A percentile compares a stretch with the other conserved stretches of the same genome.
Evolutionary conservation across 768 basidiomycete species (phyloP).

Genomic region (Phallus indusiatus): DNA sequence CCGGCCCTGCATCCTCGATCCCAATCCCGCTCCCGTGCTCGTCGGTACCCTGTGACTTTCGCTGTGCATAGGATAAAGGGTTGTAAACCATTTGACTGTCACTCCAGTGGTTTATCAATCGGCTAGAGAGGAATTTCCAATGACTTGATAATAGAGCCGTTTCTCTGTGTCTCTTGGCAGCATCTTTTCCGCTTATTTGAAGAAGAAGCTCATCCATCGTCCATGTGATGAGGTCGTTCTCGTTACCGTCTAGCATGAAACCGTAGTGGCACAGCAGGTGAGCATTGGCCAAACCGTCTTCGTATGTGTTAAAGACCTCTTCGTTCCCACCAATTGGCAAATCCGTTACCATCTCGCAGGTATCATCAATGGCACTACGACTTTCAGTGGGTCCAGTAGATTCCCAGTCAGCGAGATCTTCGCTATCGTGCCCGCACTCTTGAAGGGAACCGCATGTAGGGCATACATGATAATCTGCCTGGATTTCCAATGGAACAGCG

Average conservation of each 20-base stretch:
- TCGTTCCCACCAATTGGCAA: conserved; percentile 35
- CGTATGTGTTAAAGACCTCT: conserved; percentile 75
- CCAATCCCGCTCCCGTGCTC: background rate
- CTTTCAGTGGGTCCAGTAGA: conserved; percentile 1
- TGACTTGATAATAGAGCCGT: background rate
- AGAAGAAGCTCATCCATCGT: conserved; percentile 5
- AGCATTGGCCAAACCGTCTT: conserved; percentile 54
- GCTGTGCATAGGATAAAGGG: background rate
- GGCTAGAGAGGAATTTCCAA: background rate
- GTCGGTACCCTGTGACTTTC: background rate
- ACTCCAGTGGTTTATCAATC: conserved; percentile 1
- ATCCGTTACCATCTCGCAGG: conserved; percentile 59
- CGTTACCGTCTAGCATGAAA: conserved; percentile 66
- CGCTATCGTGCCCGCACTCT: conserved; percentile 59
- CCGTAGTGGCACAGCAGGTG: conserved; percentile 62
- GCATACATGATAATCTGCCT: conserved; percentile 73
- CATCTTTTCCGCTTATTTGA: background rate
- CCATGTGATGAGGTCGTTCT: conserved; percentile 35
- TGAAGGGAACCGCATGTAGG: conserved; percentile 55
- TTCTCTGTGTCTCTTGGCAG: background rate
- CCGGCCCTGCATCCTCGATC: background rate
- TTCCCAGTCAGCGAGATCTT: conserved; percentile 8
- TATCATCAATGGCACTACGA: conserved; percentile 14
- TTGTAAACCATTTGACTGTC: background rate
- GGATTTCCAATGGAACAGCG: conserved; percentile 9